Conservation (phyloP, 2,329 filamentous ascomycete species). For the Sporothrix pallida region DNA sequence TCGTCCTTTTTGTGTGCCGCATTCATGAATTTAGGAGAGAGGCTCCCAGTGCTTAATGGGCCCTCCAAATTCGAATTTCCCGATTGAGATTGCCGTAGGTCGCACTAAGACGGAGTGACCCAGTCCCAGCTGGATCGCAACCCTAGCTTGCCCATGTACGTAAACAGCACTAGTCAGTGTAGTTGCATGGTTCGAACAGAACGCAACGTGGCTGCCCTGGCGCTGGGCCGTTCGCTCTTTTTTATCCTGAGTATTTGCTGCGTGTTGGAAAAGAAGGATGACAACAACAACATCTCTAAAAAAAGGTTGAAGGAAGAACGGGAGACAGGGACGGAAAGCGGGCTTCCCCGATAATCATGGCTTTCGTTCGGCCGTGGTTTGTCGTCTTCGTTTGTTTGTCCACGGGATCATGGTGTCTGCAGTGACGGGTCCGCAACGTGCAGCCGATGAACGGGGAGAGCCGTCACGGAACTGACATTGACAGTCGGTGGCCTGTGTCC, state of each 20-base stretch:
- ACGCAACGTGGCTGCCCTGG: slow-evolving; percentile 31
- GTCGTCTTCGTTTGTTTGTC: background rate
- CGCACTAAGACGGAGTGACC: background rate
- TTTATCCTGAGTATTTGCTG: background rate
- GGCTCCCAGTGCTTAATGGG: background rate
- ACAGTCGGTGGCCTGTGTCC: background rate
- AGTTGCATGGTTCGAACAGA: background rate
- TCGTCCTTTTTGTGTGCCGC: background rate
- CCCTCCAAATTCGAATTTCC: background rate
- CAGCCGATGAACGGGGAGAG: background rate
- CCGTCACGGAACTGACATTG: background rate
- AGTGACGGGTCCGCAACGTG: background rate
- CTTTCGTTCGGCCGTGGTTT: background rate
- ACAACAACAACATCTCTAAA: background rate
- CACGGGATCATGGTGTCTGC: background rate
- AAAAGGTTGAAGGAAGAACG: background rate
- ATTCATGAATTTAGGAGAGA: background rate
- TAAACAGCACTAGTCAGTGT: background rate
- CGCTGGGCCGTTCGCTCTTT: background rate
- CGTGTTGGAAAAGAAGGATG: background rate
- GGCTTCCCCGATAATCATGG: background rate
- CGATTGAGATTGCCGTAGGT: slow-evolving; percentile 15
- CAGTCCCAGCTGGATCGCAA: background rate
- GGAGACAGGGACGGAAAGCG: background rate
- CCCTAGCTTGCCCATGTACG: background rate